Base-by-base conservation (phyloP, 2,329 filamentous ascomycete species). In the Escovopsis sp. region DNA sequence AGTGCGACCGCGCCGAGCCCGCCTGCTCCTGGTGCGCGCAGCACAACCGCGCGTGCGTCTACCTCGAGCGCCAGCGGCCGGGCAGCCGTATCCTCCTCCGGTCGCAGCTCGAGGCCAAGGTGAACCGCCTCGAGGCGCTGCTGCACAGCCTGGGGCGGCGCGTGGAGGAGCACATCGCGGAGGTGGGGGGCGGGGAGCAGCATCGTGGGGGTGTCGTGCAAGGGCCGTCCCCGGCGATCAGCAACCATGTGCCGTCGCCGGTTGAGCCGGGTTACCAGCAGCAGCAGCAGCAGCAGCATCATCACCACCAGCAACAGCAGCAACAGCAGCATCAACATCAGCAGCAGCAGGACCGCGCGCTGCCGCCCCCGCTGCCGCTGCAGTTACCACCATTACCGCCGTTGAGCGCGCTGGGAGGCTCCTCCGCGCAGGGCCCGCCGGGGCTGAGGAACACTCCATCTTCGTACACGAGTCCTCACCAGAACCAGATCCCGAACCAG, bases 21-120 rank as follows among this genome's bases (percentile, higher is more conserved):
- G 66, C 67, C n/a, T 82, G 77, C 54, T 76, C 76, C 16, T 82
- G 77, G 77, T 83, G 77, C 51, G 57, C 71, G 34, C 70, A 76
- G 34, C 79, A 82, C 53, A 68, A 68, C 39, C 71, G 78, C 43
- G 46, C 64, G 29, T 82, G 77, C 50, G 72, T 79, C 50, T 82
- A 82, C 50, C 73, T 72, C 41, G 76, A 79, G 47, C 65, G 77
- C 29, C 79, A 80, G 57, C 81, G 80, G 51, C 76, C 77, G 7
- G 77, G 78, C 3, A 62, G 70, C 27, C 61, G 70, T 21, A 68
- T 74, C 45, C 74, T 72, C 31, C 76, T 76, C 51, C 70, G 70
- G 12, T 59, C 72, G 34, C 73, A 78, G 53, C 62, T 77, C 5
- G 72, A 66, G 44, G 57, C 57, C 34, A 75, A 63, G 53, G 67